These are phyloP conservation scores for Ascochyta lentis DNA, from an alignment of 2,329 filamentous ascomycete species.

Conservation along the genomic window DNA sequence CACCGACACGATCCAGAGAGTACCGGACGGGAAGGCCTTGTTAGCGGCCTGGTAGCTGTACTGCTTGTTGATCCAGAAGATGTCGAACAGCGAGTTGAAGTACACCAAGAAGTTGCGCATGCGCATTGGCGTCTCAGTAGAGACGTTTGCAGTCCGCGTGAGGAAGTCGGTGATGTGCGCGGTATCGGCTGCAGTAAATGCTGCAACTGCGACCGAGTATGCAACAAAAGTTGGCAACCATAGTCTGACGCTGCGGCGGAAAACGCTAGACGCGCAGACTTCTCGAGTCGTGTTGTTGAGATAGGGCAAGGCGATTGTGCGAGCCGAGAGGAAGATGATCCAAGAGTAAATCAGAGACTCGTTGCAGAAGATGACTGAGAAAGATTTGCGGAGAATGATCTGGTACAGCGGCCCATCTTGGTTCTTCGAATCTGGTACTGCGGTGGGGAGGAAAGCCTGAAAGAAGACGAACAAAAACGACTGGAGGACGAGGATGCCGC, in stretches of 20 bases:
- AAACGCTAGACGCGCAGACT: slow-evolving; percentile 50
- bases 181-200: slow-evolving; percentile 40
- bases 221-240: slow-evolving; percentile 51
- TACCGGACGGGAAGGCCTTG: slow-evolving; percentile 53
- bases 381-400: slow-evolving; percentile 52
- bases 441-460: slow-evolving; percentile 52
- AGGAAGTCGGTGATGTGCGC: slow-evolving; percentile 51
- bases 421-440: slow-evolving; percentile 48
- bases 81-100: slow-evolving; percentile 56
- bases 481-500: slow-evolving; percentile 53
- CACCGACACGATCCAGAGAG: slow-evolving; percentile 55
- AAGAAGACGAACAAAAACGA: slow-evolving; percentile 57
- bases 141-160: slow-evolving; percentile 45
- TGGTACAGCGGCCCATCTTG: slow-evolving; percentile 50
- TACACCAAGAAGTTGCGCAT: slow-evolving; percentile 51
- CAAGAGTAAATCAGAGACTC: slow-evolving; percentile 54
- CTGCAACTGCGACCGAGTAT: slow-evolving; percentile 49
- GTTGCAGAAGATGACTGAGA: slow-evolving; percentile 57
- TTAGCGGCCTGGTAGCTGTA: slow-evolving; percentile 52
- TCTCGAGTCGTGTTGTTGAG: slow-evolving; percentile 45
- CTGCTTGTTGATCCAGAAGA: slow-evolving; percentile 54
- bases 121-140: slow-evolving; percentile 43
- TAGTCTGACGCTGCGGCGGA: slow-evolving; percentile 53
- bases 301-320: slow-evolving; percentile 53
- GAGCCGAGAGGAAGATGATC: slow-evolving; percentile 56